A percentile compares a stretch with the other conserved stretches of the same genome.
phyloP scores from a whole-genome alignment of 2,329 filamentous ascomycete genomes.

The Aspergillus ochraceus region DNA sequence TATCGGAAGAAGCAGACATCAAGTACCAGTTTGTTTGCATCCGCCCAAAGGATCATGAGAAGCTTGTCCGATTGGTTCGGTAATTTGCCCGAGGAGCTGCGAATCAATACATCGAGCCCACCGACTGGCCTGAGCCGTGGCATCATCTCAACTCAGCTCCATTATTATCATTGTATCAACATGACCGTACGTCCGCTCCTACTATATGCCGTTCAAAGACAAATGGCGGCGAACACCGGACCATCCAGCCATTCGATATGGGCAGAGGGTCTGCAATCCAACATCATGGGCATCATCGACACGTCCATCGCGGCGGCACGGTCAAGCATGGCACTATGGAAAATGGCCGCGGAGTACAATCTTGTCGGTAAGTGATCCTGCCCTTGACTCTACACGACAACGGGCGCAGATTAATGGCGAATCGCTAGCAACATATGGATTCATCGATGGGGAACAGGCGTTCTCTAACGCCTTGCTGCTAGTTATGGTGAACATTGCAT shows the following conservation, averaged over 20 bases:
- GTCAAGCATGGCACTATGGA: too few relatives aligned
- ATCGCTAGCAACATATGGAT: too few relatives aligned
- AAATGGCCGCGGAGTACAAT: too few relatives aligned
- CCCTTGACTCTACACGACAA: too few relatives aligned
- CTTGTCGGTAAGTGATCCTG: too few relatives aligned
- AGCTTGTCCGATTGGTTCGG: slow-evolving; percentile 53
- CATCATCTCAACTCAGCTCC: slow-evolving; percentile 53
- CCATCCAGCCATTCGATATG: slow-evolving; percentile 15
- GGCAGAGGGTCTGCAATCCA: too few relatives aligned
- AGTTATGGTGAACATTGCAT: too few relatives aligned
- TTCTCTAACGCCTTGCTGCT: too few relatives aligned
- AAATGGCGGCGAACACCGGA: slow-evolving; percentile 39
- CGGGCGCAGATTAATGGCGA: too few relatives aligned
- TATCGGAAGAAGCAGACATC: slow-evolving; percentile 52
- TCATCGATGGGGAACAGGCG: too few relatives aligned
- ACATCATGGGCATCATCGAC: too few relatives aligned
- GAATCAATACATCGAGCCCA: slow-evolving; percentile 50
- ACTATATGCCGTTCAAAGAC: slow-evolving; percentile 54
- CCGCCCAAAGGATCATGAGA: slow-evolving; percentile 53
- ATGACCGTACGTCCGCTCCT: slow-evolving; percentile 57
- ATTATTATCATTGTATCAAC: slow-evolving; percentile 60
- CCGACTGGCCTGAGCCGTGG: slow-evolving; percentile 48
- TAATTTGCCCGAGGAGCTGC: slow-evolving; percentile 49
- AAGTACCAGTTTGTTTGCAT: slow-evolving; percentile 50
- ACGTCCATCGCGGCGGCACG: too few relatives aligned